Evolutionary conservation across 2,329 filamentous ascomycete species (phyloP), one percentile per base, ranked within the genome.

Genomic region (Alternaria ventricosa): DNA sequence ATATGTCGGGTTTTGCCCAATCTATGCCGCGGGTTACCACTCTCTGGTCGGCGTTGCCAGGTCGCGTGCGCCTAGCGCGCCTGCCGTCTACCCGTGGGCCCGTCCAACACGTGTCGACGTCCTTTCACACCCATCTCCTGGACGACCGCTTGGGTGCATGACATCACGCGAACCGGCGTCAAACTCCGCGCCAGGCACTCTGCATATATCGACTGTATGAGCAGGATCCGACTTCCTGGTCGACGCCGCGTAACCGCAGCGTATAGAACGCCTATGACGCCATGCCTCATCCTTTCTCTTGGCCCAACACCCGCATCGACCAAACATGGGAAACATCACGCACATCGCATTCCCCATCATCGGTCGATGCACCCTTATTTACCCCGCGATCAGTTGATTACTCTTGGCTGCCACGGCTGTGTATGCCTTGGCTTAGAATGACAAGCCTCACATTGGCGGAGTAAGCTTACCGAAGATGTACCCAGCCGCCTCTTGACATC

Each of bases 241-340:
- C 56, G 25, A 23, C 30, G 20, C 18, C 41, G 36, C 25, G 22
- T 45, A 54, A 49, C 47, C 45, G 49, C 27, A 46, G 23, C 54
- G 43, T 27, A 22, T 15, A 55, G 44, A 60, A 64, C 60, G 59
- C 67, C 62, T 47, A 69, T 69, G 72, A 73, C 71, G 72, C 67
- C 67, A 71, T 63, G 49, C 60, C 57, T 61, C 50, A 69, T 74
- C 59, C 65, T 64, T 58, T 49, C 46, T 30, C 68, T 73, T 70
- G 66, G 68, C 69, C 51, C 46, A 50, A 63, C 55, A 50, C 36
- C 12, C 30, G 15, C 44, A 55, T 36, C 36, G 47, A 28, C 64
- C 62, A 65, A 55, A 70, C 57, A 58, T 50, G 51, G 57, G 27
- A 55, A 64, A 63, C 20, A 10, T 20, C 9, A n/a, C 50, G 62